Conservation (phyloP, 1,284 basidiomycete species). For the Tremellales sp. region DNA sequence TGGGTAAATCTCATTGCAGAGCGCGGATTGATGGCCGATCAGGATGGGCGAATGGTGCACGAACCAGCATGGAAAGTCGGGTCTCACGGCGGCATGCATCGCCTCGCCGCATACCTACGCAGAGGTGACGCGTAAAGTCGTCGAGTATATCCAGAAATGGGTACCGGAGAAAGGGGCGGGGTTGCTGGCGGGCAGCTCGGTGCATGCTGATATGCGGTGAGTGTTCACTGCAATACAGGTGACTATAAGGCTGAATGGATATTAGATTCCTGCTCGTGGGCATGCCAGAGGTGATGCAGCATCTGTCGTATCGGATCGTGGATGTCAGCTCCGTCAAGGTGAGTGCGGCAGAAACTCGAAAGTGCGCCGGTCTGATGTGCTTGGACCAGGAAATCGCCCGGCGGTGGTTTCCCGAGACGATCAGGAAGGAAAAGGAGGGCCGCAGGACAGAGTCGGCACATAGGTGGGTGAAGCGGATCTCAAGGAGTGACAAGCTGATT, state of each 20-base stretch:
- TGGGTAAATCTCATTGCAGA: conserved; percentile 13
- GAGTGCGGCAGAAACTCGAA: background rate
- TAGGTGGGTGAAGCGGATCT: conserved; percentile 24
- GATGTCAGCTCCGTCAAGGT: conserved; percentile 48
- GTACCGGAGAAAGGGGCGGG: conserved; percentile 49
- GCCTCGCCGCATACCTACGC: conserved; percentile 44
- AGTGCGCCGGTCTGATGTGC: background rate
- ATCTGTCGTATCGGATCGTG: conserved; percentile 53
- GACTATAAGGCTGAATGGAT: background rate
- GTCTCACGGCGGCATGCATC: conserved; percentile 45
- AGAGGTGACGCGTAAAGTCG: conserved; percentile 44
- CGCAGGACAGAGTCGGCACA: conserved; percentile 36
- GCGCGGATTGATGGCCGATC: background rate
- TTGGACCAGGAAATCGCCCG: conserved; percentile 47
- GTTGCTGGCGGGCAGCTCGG: conserved; percentile 52
- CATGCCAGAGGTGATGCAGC: conserved; percentile 50
- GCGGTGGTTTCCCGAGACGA: conserved; percentile 49
- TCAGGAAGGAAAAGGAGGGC: conserved; percentile 22
- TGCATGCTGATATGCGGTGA: conserved; percentile 52
- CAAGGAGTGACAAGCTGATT: background rate
- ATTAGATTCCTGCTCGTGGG: conserved; percentile 48
- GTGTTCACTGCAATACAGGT: conserved; percentile 2
- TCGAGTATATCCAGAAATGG: conserved; percentile 51
- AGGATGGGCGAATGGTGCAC: conserved; percentile 51
- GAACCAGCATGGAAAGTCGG: conserved; percentile 46